These are phyloP conservation scores for Fusarium camptoceras DNA, from an alignment of 2,329 filamentous ascomycete genomes.

Conservation along the genomic window DNA sequence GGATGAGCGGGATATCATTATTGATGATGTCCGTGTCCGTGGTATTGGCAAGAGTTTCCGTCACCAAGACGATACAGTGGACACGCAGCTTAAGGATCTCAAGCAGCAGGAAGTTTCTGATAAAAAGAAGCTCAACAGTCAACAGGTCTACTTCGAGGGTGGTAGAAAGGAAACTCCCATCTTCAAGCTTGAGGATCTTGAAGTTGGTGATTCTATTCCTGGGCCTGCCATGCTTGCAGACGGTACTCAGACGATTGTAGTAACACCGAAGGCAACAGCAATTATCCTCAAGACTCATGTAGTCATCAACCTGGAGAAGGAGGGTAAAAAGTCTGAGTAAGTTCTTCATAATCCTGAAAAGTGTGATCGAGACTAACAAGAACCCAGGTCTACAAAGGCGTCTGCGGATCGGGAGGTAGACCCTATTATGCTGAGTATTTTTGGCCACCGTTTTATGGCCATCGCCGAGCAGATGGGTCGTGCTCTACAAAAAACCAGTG, in stretches of 20 bases:
- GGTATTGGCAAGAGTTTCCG: constrained; percentile 91
- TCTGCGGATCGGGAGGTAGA: constrained; percentile 66
- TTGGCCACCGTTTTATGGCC: constrained; percentile 86
- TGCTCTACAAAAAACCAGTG: constrained; percentile 82
- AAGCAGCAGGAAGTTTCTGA: constrained; percentile 67
- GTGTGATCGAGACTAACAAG: neutral
- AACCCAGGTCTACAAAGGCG: constrained; percentile 36
- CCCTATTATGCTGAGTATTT: constrained; percentile 82
- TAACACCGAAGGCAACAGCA: constrained; percentile 82
- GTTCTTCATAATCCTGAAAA: constrained; percentile 5
- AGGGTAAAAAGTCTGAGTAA: constrained; percentile 54
- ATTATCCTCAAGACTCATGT: constrained; percentile 87
- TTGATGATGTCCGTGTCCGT: constrained; percentile 89
- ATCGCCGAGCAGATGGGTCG: constrained; percentile 88
- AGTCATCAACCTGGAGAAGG: constrained; percentile 82
- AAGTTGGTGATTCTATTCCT: constrained; percentile 76
- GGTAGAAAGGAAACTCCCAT: constrained; percentile 82
- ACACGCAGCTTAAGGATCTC: constrained; percentile 81
- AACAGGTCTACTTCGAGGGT: constrained; percentile 85
- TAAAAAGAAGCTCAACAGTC: constrained; percentile 72
- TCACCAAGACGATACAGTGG: constrained; percentile 82
- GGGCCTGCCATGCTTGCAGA: constrained; percentile 91
- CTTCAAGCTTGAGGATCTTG: constrained; percentile 82
- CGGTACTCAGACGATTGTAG: constrained; percentile 90
- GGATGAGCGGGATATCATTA: constrained; percentile 84